A percentile compares a stretch with the other conserved stretches of the same genome.
Evolutionary conservation across 306 rosid genomes (phyloP).

Genomic region (Casuarina equisetifolia): DNA sequence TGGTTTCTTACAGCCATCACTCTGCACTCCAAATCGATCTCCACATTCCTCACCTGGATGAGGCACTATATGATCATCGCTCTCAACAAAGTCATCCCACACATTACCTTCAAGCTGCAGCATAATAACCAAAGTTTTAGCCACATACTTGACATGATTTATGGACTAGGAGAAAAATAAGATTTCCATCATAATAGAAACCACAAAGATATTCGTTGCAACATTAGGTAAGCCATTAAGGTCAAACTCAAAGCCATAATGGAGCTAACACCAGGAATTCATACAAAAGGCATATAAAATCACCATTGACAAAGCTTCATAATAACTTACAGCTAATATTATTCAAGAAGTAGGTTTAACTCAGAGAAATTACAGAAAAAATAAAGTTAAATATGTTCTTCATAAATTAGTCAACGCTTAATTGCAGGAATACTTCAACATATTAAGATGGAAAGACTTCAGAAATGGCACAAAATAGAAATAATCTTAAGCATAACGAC

Average conservation of each 20-base stretch:
- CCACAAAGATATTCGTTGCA: background rate
- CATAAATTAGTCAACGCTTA: background rate
- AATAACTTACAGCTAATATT: no score
- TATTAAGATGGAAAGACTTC: background rate
- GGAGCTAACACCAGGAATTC: background rate
- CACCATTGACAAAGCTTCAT: background rate
- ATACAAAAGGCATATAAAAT: background rate
- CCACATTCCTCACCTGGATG: conserved; percentile 36
- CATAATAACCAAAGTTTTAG: conserved; percentile 24
- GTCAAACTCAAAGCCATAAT: background rate
- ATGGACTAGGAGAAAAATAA: background rate
- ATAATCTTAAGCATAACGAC: no score
- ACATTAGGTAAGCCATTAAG: no score
- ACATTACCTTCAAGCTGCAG: conserved; percentile 65
- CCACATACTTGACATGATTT: conserved; percentile 2
- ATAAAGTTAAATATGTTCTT: background rate
- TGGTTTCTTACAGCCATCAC: conserved; percentile 42
- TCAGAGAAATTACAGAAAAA: background rate
- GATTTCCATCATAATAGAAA: background rate
- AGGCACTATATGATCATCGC: conserved; percentile 58
- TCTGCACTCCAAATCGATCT: conserved; percentile 31
- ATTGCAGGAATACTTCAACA: no score
- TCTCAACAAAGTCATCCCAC: conserved; percentile 59
- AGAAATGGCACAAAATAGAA: no score
- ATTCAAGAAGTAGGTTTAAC: background rate